A percentile compares a stretch with the other conserved stretches of the same genome.
phyloP scores from a whole-genome alignment of 139 green algal species.

The Chlamydomonas applanata region DNA sequence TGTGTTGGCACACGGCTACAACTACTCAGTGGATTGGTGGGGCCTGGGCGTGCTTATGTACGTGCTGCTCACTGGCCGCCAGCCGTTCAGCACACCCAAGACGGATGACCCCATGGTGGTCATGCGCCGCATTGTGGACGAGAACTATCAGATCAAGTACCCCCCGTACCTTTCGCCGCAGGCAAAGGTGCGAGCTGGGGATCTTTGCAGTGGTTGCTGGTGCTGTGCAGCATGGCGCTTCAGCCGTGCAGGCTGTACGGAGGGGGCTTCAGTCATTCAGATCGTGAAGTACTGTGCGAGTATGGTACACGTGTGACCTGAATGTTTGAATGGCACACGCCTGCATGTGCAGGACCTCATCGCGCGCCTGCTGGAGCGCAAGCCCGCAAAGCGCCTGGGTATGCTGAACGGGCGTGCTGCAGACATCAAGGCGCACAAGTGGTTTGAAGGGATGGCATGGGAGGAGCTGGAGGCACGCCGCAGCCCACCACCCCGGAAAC shows the following conservation, averaged over 20 bases:
- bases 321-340: no score
- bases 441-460: constrained; percentile 92
- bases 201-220: no score
- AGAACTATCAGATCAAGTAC: constrained; percentile 85
- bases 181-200: constrained; percentile 70
- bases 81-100: constrained; percentile 89
- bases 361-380: constrained; percentile 80
- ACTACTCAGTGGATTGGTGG: constrained; percentile 88
- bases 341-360: constrained; percentile 71
- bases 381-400: constrained; percentile 82
- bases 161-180: constrained; percentile 79
- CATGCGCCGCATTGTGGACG: constrained; percentile 94
- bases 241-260: no score
- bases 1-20: constrained; percentile 90
- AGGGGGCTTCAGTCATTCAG: no score
- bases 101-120: constrained; percentile 95
- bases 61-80: constrained; percentile 89
- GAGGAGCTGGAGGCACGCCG: constrained; percentile 73
- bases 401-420: constrained; percentile 71
- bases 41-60: constrained; percentile 77
- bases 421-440: constrained; percentile 90
- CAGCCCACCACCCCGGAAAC: constrained; percentile 52
- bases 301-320: no score
- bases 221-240: no score
- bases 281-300: no score